Base-by-base conservation (phyloP, 768 basidiomycete genomes). In the Podaxis rugospora region DNA sequence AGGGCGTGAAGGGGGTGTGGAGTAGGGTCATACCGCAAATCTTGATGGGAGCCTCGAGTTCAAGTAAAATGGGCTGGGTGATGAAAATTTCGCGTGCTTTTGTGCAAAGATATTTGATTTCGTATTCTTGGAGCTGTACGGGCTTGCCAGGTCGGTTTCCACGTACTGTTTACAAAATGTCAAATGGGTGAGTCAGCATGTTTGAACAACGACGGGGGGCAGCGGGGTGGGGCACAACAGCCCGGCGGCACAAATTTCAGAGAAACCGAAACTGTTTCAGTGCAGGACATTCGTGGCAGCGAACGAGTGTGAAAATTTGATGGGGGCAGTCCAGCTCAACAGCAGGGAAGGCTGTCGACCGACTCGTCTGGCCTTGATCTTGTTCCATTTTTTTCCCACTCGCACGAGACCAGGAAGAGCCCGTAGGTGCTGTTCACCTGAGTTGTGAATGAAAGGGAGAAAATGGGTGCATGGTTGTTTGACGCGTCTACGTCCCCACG, bases 11-110 rank as follows among this genome's bases (percentile, higher is more conserved):
- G 51, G 21, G 10, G 21, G 51, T 18, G 27, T 46, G 57, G 51
- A 36, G 42, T 53, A 63, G 55, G 3, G 27, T 80, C 93, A 68
- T 66, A 96, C 96, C 96, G 73, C 97, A 98, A 74, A 99, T 99
- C 87, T 99, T 99, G 80, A 99, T 98, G 67, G 96, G 96, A 55
- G 96, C 97, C 75, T 98, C 97, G 67, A 98, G 81, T 78, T 98
- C 96, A 74, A 98, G 84, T 63, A 98, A 80, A 73, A 98, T 98
- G 64, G 96, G 96, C 74, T 99, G 96, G 77, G 92, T 93, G 78
- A 99, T 98, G 80, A 99, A 98, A 72, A 99, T 98, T 78, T 99
- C 97, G 67, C 96, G 83, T 55, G 95, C 95, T 82, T 93, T 97
- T 72, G 95, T 97, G 81, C 96, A 99, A 65, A 99, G 85, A 75